Evolutionary conservation across 148 eudicot species (phyloP), one percentile per base, ranked within the genome.

Genomic region (Vaccinium vitisidaea): DNA sequence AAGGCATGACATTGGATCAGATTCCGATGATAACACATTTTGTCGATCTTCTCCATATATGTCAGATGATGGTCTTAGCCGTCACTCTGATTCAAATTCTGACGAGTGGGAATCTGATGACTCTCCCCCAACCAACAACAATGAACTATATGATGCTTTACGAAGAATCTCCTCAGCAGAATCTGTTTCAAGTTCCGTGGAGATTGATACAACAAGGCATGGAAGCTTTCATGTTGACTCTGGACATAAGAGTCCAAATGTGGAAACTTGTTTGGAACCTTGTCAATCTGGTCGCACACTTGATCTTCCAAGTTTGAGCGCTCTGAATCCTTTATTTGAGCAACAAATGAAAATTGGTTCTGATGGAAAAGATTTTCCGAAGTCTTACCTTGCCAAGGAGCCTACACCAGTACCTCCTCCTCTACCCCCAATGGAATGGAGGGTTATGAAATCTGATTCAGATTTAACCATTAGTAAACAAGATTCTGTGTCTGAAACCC

Each of bases 1-100:
- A 85, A 86, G 80, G 79, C 89, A 84, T 53, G 91, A 88, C 80
- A 74, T 78, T 79, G 92, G 86, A 84, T 94, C 93, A 52, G 98
- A 97, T 80, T 97, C 98, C 67, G 99, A 97, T 88, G 93, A 91
- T 85, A 98, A 95, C 88, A 95, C 97, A 9, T 97, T 97, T 84
- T 94, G 94, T 80, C 90, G 92, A 88, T 95, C 99, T 75, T 90
- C 98, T 83, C 93, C 96, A 50, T 91, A 89, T 84, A 83, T 84
- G 79, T 97, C 99, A 46, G 97, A 96, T 83, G 98, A 92, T 80
- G 80, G 86, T 77, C 87, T 78, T 74, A 90, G 92, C 85, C 87
- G 85, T 88, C 90, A 88, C 43, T 95, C 98, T 11, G 97, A 94
- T 78, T 89, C 97, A 77, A 89, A 93, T 87, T 97, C 98, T 73